phyloP scores from a whole-genome alignment of 1,139 yeast species.

The Scheffersomyces quercinus region DNA sequence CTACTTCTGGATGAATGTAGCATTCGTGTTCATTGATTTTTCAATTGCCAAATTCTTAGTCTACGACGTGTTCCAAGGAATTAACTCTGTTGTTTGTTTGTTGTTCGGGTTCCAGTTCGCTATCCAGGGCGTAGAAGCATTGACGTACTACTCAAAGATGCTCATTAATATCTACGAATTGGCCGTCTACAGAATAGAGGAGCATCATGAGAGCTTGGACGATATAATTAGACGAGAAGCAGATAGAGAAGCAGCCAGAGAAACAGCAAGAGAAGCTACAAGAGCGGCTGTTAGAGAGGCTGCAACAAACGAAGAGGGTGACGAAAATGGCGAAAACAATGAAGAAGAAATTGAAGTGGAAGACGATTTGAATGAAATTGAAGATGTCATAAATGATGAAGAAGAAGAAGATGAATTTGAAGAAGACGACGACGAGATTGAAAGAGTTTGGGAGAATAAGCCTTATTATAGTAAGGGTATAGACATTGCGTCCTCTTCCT shows the following conservation, averaged over 20 bases:
- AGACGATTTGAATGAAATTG: constrained; percentile 17
- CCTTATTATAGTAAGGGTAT: constrained; percentile 58
- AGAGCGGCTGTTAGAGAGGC: neutral
- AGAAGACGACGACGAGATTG: constrained; percentile 53
- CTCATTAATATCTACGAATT: constrained; percentile 61
- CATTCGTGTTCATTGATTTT: constrained; percentile 52
- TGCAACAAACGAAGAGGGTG: neutral
- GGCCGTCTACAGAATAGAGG: constrained; percentile 22
- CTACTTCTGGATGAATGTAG: constrained; percentile 33
- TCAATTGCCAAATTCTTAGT: constrained; percentile 56
- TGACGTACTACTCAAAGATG: constrained; percentile 50
- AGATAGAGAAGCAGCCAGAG: neutral
- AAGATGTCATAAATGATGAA: constrained; percentile 9
- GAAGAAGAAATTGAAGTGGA: constrained; percentile 8
- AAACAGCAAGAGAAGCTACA: no score
- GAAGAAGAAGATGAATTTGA: constrained; percentile 15
- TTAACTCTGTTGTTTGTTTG: constrained; percentile 52
- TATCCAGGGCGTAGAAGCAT: constrained; percentile 57
- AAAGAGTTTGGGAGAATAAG: constrained; percentile 70
- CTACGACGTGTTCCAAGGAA: constrained; percentile 56
- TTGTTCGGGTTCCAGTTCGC: constrained; percentile 79
- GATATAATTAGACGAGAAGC: constrained; percentile 3
- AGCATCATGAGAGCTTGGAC: constrained; percentile 4
- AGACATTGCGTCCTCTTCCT: constrained; percentile 50
- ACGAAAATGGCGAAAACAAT: constrained; percentile 2